Conservation (phyloP, 2,329 filamentous ascomycete genomes). For the Colletotrichum truncatum region DNA sequence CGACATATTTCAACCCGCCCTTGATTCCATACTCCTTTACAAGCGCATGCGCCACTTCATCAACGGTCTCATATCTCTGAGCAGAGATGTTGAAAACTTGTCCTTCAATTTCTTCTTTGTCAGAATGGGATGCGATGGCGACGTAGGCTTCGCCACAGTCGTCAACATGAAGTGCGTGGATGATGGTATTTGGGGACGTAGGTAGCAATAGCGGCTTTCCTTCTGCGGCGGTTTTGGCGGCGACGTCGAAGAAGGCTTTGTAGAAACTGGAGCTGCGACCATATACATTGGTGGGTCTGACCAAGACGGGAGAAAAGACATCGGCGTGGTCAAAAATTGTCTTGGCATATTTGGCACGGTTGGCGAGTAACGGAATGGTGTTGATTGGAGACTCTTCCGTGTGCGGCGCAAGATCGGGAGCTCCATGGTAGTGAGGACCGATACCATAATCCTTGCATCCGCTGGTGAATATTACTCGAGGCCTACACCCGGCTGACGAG, state of each 20-base stretch:
- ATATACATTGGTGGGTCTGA: constrained; percentile 57
- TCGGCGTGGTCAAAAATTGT: constrained; percentile 47
- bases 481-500: constrained; percentile 42
- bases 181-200: constrained; percentile 45
- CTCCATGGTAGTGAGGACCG: constrained; percentile 42
- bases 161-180: constrained; percentile 58
- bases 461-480: constrained; percentile 55
- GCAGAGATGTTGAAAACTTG: constrained; percentile 57
- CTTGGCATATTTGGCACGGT: constrained; percentile 43
- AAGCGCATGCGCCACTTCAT: constrained; percentile 48
- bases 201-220: constrained; percentile 40
- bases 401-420: constrained; percentile 47
- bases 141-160: constrained; percentile 59
- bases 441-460: constrained; percentile 61
- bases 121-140: constrained; percentile 48
- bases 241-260: constrained; percentile 47
- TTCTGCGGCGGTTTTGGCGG: constrained; percentile 30
- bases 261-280: constrained; percentile 56
- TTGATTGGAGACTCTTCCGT: constrained; percentile 51
- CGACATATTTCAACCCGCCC: constrained; percentile 39
- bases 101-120: constrained; percentile 42
- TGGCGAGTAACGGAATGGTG: constrained; percentile 34
- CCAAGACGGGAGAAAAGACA: constrained; percentile 51
- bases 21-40: constrained; percentile 49
- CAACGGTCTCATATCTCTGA: constrained; percentile 52